phyloP scores from a whole-genome alignment of 2,329 filamentous ascomycete genomes.

The Pyrenochaeta sp. region DNA sequence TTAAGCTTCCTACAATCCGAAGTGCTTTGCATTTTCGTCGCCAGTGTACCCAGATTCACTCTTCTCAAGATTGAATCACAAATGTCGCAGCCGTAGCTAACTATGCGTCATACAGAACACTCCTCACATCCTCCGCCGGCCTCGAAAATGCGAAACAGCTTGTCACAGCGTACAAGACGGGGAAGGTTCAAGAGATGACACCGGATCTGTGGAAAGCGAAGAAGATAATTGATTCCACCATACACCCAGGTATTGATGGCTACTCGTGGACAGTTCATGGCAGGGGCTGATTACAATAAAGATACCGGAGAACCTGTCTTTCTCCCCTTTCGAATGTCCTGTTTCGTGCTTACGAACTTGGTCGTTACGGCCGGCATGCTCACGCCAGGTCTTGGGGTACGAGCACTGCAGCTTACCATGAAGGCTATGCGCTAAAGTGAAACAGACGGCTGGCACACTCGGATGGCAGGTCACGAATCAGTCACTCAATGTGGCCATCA shows the following conservation, averaged over 20 bases:
- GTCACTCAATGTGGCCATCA: slow-evolving; percentile 97
- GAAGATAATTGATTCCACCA: slow-evolving; percentile 94
- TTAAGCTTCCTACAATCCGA: too few species aligned
- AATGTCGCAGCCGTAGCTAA: slow-evolving; percentile 28
- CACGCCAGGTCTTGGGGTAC: slow-evolving; percentile 79
- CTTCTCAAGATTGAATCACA: slow-evolving; percentile 3
- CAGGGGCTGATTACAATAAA: slow-evolving; percentile 48
- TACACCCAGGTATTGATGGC: slow-evolving; percentile 79
- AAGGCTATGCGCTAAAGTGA: slow-evolving; percentile 24
- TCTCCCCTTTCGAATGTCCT: slow-evolving; percentile 96
- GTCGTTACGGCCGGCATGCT: slow-evolving; percentile 97
- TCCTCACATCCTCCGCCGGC: slow-evolving; percentile 78
- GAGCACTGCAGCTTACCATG: slow-evolving; percentile 23
- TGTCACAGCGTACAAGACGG: slow-evolving; percentile 85
- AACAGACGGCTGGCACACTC: slow-evolving; percentile 80
- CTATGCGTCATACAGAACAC: slow-evolving; percentile 67
- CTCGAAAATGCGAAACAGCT: slow-evolving; percentile 87
- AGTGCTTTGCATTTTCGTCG: too few species aligned
- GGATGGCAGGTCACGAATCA: slow-evolving; percentile 97
- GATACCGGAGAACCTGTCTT: slow-evolving; percentile 93
- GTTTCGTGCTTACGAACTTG: slow-evolving; percentile 91
- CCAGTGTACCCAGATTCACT: background rate
- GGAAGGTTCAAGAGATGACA: slow-evolving; percentile 80
- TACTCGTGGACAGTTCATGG: background rate
- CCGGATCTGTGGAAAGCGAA: slow-evolving; percentile 93